Evolutionary conservation across 768 basidiomycete genomes (phyloP).

Genomic region (Trametes cingulata): DNA sequence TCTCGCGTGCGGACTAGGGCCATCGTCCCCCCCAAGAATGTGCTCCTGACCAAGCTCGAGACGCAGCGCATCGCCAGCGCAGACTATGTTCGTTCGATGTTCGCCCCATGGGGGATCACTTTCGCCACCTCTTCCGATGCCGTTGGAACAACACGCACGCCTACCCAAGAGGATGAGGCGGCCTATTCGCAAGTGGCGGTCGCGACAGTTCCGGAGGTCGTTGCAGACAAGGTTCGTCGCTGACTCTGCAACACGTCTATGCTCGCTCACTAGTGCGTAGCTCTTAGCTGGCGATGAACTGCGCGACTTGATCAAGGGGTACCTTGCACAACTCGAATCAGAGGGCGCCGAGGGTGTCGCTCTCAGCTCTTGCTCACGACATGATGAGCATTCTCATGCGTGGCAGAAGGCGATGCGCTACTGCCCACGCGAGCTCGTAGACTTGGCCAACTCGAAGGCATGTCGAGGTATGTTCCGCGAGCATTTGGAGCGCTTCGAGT

Average conservation of each 20-base stretch:
- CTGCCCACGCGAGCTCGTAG: conserved; percentile 82
- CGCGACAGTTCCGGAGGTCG: conserved; percentile 62
- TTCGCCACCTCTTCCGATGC: conserved; percentile 42
- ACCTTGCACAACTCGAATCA: conserved; percentile 60
- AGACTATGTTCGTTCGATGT: conserved; percentile 44
- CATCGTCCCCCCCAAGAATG: conserved; percentile 54
- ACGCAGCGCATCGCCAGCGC: conserved; percentile 48
- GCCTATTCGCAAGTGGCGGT: conserved; percentile 69
- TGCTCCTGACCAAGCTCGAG: conserved; percentile 71
- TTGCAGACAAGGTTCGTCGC: conserved; percentile 61
- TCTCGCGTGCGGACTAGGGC: conserved; percentile 42
- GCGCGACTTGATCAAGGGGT: conserved; percentile 72
- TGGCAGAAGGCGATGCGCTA: conserved; percentile 78
- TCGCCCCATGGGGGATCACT: conserved; percentile 69
- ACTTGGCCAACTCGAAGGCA: conserved; percentile 91
- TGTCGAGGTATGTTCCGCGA: conserved; percentile 70
- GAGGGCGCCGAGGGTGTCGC: conserved; percentile 36
- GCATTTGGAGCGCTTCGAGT: neutral
- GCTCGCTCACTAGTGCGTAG: conserved; percentile 33
- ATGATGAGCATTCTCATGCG: neutral
- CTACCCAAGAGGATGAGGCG: conserved; percentile 30
- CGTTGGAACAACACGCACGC: conserved; percentile 20
- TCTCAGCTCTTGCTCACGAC: neutral
- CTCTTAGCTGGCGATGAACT: conserved; percentile 71
- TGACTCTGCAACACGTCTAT: no score